Evolutionary conservation across 83 land plant species (phyloP).

Genomic region (Picea abies): DNA sequence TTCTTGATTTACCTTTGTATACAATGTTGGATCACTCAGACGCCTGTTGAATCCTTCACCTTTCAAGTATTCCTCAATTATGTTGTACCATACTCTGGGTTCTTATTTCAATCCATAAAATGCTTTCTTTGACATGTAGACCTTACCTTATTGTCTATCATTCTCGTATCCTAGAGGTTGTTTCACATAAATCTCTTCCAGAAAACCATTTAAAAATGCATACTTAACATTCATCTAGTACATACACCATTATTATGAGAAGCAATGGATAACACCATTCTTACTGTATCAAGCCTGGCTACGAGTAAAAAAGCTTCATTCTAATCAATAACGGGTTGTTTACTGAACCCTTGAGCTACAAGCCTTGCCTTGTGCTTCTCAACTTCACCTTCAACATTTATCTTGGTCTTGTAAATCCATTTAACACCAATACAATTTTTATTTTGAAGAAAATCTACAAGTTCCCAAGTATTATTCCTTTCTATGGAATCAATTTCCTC

Average conservation of each 20-base stretch:
- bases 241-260: constrained; percentile 11
- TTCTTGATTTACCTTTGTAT: too few species aligned
- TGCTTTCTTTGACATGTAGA: too few species aligned
- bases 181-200: not conserved
- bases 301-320: not conserved
- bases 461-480: not conserved
- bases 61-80: too few species aligned
- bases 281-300: not conserved
- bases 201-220: not conserved
- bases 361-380: not conserved
- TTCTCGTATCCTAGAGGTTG: not conserved
- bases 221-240: not conserved
- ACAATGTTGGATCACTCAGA: too few species aligned
- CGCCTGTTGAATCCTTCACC: too few species aligned
- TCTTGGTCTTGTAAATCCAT: not conserved
- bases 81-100: too few species aligned
- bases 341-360: not conserved
- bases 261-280: not conserved
- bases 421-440: not conserved
- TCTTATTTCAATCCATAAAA: too few species aligned
- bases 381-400: not conserved
- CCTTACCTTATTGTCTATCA: too few species aligned
- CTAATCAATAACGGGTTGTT: not conserved
- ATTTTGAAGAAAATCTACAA: not conserved
- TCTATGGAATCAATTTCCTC: not conserved